Base-by-base conservation (phyloP, 371 early-diverging fungal genomes). In the Haplosporangium sp. region DNA sequence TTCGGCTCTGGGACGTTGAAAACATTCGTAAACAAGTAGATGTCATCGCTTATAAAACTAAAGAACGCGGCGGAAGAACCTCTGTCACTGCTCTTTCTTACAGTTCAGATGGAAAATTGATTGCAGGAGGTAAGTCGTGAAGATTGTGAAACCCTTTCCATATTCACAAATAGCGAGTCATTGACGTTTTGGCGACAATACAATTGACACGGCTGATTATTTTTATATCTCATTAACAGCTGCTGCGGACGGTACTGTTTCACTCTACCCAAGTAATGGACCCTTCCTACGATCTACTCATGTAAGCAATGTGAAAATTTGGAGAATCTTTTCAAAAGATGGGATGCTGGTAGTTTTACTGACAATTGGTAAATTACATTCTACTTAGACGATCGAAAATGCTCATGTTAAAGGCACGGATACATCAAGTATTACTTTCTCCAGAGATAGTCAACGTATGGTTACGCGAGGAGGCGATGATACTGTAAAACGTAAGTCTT, bases 1-100 rank as follows among this genome's bases (percentile, higher is more conserved):
- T 98, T 35, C 90, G 90, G 44, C 86, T 97, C 47, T 98, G 99
- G 99, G 94, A 96, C 72, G 88, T 92, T 4, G 94, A 94, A 39
- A 86, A 88, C 38, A 88, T 87, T 56, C 82, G 89, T 19, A 90
- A 91, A 65, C 95, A 95, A 58, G 92, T 90, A 61, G 85, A 88
- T 11, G 96, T 96, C 0, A 89, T 97, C 65, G 88, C 90, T 0
- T 90, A 93, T 57, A 94, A 93, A 71, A 91, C 94, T 1, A 90
- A 91, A 44, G 88, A 89, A 56, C 86, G 95, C 7, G 95, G 94
- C 7, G 94, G 93, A 6, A 71, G 92, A 40, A 86, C 91, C 0
- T 59, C 89, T 17, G 88, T 94, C 17, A 93, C 94, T 0, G 82
- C 94, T 0, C 79, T 90, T 0, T 75, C 86, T 0, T 95, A 89